phyloP scores from a whole-genome alignment of 192 early-diverging fungal species.

The Coemansia asiatica region DNA sequence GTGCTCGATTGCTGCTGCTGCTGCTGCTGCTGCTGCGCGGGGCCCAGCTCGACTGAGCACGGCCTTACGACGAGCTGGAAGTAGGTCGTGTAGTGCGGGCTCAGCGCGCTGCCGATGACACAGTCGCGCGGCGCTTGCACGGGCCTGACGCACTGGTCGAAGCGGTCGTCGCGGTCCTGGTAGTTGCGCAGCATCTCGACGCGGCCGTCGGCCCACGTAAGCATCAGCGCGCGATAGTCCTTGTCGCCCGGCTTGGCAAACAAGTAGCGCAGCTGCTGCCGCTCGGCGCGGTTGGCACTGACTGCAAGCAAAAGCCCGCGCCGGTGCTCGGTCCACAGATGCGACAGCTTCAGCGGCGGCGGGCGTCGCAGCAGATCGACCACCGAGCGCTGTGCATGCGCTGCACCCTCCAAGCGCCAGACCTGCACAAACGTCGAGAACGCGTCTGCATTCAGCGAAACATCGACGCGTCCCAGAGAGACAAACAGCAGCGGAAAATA shows the following conservation, averaged over 20 bases:
- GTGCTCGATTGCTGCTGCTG: background rate
- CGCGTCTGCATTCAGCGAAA: background rate
- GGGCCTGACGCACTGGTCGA: slow-evolving; percentile 40
- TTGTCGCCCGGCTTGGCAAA: slow-evolving; percentile 52
- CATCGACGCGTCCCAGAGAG: slow-evolving; percentile 22
- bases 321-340: slow-evolving; percentile 46
- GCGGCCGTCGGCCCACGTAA: slow-evolving; percentile 51
- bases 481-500: slow-evolving; percentile 52
- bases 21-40: background rate
- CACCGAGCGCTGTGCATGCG: slow-evolving; percentile 44
- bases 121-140: slow-evolving; percentile 17
- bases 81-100: slow-evolving; percentile 50
- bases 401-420: slow-evolving; percentile 48
- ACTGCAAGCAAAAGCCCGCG: slow-evolving; percentile 44
- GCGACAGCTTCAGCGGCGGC: slow-evolving; percentile 37
- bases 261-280: slow-evolving; percentile 55
- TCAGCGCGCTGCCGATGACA: slow-evolving; percentile 49
- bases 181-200: slow-evolving; percentile 55
- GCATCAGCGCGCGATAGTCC: slow-evolving; percentile 53
- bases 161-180: slow-evolving; percentile 24
- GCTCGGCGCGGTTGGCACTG: slow-evolving; percentile 50
- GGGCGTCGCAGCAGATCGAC: slow-evolving; percentile 35
- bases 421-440: slow-evolving; percentile 43
- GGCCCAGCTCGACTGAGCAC: slow-evolving; percentile 31
- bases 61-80: slow-evolving; percentile 47